Evolutionary conservation across 2,329 filamentous ascomycete genomes (phyloP), one percentile per base, ranked within the genome.

Genomic region (Nannizziopsis barbatae): DNA sequence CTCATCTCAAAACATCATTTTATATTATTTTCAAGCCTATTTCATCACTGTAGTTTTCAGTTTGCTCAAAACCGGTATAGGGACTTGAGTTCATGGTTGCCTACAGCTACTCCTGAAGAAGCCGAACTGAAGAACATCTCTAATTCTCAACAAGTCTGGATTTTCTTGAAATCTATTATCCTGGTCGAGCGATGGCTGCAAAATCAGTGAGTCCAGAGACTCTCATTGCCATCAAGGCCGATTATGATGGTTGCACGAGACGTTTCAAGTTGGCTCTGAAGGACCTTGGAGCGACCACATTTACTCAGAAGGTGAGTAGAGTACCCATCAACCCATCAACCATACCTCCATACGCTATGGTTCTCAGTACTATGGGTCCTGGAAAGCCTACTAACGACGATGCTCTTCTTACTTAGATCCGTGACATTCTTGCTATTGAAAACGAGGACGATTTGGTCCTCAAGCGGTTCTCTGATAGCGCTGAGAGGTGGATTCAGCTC

Each of bases 401-500:
- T 42, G 74, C 22, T 27, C 22, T 27, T 7, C 56, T 22, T 42
- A 22, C 53, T 53, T 66, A 90, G 86, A 76, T 94, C 57, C 84
- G 84, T 56, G 68, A 71, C 54, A 70, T 83, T 47, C 79, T 94
- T 45, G 68, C 72, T 52, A 79, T 93, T 57, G 75, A 79, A 31
- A 62, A 74, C 42, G 74, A 79, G 60, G 73, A 78, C 52, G 68
- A 77, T 45, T 76, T 83, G 62, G 68, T 81, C 59, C 82, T 96
- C 60, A 89, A 96, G 72, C 86, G 92, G 57, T 98, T 88, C 71
- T 96, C 92, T 55, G 92, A 98, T 69, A 95, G 88, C 55, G 86
- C 87, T 55, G 83, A 76, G 40, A 74, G 80, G 55, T 96, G 84
- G 67, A 78, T 96, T 56, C 74, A 77, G 39, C 81, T 98, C 52